Evolutionary conservation across 768 basidiomycete species (phyloP), one percentile per base, ranked within the genome.

Genomic region (Auriscalpium orientale): DNA sequence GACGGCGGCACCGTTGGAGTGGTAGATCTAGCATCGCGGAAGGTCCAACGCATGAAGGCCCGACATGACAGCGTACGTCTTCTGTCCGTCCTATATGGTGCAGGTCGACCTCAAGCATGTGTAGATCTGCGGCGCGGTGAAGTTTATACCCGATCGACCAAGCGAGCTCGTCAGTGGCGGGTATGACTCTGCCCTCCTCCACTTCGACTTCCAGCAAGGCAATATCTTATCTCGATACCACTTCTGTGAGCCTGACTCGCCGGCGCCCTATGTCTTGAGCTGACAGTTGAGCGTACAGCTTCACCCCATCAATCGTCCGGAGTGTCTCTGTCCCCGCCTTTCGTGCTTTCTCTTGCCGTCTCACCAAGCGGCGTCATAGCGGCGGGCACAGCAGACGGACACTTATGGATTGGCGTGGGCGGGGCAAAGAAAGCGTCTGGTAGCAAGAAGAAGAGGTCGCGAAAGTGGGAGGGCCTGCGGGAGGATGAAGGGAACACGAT

Each of bases 111-210:
- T 56, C 51, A 58, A 55, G 53, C n/a, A 20, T 21, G n/a, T 57
- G 37, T 63, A 91, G 89, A 80, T 92, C 12, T 89, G 86, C 48
- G 83, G 80, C 11, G 77, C 78, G 16, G 82, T 87, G 40, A 79
- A 74, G 57, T 91, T 89, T 66, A 80, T 92, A 56, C 84, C 87
- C 8, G 79, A 79, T 64, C 76, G 88, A 21, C 81, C 87, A 4
- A 76, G 74, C 45, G 91, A 92, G 66, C 64, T 90, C 12, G 75
- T 93, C 21, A 89, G 85, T 57, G 89, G 82, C 6, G 90, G 90
- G 2, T 91, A 87, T 63, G 91, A 93, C 61, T 79, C 76, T 43
- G 70, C 74, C 4, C 62, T 92, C 22, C 65, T 87, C 13, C 90
- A 92, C 63, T 84, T 82, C 63, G 87, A 91, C 62, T 79, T 78